Conservation (phyloP, 2,329 filamentous ascomycete species). For the Botryosphaeria dothidea region DNA sequence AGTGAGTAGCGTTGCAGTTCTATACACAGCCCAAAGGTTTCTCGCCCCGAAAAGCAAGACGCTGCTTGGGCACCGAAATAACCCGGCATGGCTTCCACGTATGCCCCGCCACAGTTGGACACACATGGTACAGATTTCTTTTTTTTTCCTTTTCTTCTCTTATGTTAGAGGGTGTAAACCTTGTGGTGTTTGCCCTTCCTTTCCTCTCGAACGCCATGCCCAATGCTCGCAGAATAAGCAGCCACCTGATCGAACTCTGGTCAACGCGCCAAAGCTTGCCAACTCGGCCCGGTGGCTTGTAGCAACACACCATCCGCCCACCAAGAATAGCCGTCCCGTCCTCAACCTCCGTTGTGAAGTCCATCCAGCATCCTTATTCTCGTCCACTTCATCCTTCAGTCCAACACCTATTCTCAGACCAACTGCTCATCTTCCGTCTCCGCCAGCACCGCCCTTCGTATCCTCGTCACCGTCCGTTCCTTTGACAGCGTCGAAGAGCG, state of each 20-base stretch:
- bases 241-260: not conserved
- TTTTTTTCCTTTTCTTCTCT: not conserved
- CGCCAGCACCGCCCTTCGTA: not conserved
- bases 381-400: not conserved
- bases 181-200: not conserved
- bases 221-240: not conserved
- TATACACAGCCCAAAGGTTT: not conserved
- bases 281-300: not conserved
- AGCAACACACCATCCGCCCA: not conserved
- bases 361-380: not conserved
- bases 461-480: constrained; percentile 14
- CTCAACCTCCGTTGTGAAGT: not conserved
- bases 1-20: not conserved
- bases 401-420: not conserved
- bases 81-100: not conserved
- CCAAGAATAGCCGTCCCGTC: not conserved
- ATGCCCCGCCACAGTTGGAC: not conserved
- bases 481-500: constrained; percentile 14
- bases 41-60: not conserved
- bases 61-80: not conserved
- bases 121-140: not conserved
- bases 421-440: not conserved
- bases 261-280: not conserved
- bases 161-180: not conserved
- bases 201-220: not conserved